Evolutionary conservation across 345 rosid genomes (phyloP), one percentile per base, ranked within the genome.

Genomic region (Dimocarpus longan): DNA sequence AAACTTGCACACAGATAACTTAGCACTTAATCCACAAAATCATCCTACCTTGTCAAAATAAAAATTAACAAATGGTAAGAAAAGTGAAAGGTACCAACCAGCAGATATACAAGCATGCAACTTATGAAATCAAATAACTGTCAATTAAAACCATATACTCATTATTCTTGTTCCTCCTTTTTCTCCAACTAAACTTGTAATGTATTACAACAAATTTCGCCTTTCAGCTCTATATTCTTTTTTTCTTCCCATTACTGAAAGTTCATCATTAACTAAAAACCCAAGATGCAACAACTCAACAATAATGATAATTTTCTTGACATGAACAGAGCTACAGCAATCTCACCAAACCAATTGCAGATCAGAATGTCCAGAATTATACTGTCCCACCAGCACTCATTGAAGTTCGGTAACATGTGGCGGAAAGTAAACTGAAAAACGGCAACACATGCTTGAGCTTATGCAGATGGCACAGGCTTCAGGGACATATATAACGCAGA

Each of bases 311-410:
- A 62, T 44, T 62, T 43, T 37, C 21, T 1, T 15, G 5, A 52
- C 40, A 62, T 24, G 16, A 10, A 74, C 66, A 46, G 62, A 63
- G 74, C 39, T 74, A 56, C 16, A 37, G 76, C 77, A 75, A 85
- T 73, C 98, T 88, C 85, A 97, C 99, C 98, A 87, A 97, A 97
- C 98, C 98, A 94, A 85, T 97, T 97, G 92, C 99, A 97, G 74
- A 92, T 92, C 83, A 94, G 78, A 79, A 97, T 97, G 82, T 97
- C 98, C 73, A 97, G 97, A 88, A 97, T 77, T 82, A 97, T 92
- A 87, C 99, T 93, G 85, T 97, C 99, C 98, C 99, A 97, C 99
- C 99, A 97, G 93, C 99, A 97, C 83, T 97, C 99, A 66, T 92
- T 97, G 91, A 97, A 97, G 89, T 97, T 97, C 19, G 99, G 98